phyloP scores from a whole-genome alignment of 176 grass and related monocot species.

The Aegilops longissima region DNA sequence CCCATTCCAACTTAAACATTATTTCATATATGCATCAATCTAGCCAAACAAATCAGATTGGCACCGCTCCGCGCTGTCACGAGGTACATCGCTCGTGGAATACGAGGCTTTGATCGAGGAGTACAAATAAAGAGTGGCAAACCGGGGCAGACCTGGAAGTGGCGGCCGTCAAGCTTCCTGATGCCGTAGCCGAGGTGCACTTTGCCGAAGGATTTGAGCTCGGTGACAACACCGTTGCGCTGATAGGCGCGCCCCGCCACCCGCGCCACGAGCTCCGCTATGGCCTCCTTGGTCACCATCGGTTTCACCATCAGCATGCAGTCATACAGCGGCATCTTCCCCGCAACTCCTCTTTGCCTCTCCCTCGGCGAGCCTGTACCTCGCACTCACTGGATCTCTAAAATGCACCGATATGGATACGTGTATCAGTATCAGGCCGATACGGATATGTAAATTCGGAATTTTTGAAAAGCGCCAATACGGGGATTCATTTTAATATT shows the following conservation, averaged over 20 bases:
- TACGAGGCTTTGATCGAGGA: neutral
- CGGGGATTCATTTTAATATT: too few relatives aligned
- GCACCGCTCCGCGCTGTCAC: neutral
- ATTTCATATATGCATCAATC: conserved; percentile 12
- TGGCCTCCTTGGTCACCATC: conserved; percentile 43
- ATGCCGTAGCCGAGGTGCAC: conserved; percentile 70
- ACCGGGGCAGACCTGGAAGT: conserved; percentile 56
- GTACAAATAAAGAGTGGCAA: neutral
- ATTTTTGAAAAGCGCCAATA: too few relatives aligned
- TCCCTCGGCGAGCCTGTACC: neutral
- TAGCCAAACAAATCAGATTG: neutral
- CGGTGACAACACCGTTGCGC: conserved; percentile 78
- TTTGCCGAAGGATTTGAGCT: conserved; percentile 82
- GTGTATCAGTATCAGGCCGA: too few relatives aligned
- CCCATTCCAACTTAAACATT: neutral
- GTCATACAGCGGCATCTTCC: conserved; percentile 77
- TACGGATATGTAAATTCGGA: too few relatives aligned
- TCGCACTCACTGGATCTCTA: neutral
- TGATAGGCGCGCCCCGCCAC: conserved; percentile 61
- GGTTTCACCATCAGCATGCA: conserved; percentile 77
- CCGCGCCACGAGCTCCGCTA: conserved; percentile 53
- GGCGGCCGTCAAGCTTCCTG: conserved; percentile 74
- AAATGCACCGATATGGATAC: too few relatives aligned
- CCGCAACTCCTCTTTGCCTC: neutral
- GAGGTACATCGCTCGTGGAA: neutral